Conservation (phyloP, 257 asterid species). For the Penstemon eatonii region DNA sequence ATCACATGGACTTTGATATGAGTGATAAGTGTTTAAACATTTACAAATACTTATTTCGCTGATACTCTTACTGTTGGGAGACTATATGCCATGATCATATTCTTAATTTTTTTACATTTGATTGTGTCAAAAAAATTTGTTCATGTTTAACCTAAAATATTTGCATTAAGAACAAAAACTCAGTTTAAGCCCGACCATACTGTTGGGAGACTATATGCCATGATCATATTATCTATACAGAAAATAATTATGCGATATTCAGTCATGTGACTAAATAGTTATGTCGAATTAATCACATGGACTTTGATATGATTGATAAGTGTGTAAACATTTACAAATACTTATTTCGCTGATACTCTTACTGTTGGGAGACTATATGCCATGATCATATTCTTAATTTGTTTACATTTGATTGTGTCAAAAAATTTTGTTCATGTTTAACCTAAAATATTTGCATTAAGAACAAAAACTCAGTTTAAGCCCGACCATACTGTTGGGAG, state of each 20-base stretch:
- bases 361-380: neutral
- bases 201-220: too few species aligned
- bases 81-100: neutral
- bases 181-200: neutral
- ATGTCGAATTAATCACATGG: neutral
- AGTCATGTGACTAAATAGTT: neutral
- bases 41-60: neutral
- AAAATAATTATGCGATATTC: neutral
- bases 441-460: too few species aligned
- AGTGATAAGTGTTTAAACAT: neutral
- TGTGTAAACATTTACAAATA: neutral
- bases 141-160: neutral
- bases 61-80: neutral
- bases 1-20: neutral
- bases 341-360: neutral
- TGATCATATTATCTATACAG: conserved; percentile 4
- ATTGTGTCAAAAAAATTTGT: neutral
- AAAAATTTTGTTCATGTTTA: too few species aligned
- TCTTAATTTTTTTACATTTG: neutral
- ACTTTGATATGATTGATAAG: neutral
- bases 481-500: too few species aligned
- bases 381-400: neutral
- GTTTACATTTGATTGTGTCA: too few species aligned
- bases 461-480: too few species aligned
- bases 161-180: neutral